phyloP scores from a whole-genome alignment of 2,329 filamentous ascomycete genomes.

The Pseudogymnoascus sp. region DNA sequence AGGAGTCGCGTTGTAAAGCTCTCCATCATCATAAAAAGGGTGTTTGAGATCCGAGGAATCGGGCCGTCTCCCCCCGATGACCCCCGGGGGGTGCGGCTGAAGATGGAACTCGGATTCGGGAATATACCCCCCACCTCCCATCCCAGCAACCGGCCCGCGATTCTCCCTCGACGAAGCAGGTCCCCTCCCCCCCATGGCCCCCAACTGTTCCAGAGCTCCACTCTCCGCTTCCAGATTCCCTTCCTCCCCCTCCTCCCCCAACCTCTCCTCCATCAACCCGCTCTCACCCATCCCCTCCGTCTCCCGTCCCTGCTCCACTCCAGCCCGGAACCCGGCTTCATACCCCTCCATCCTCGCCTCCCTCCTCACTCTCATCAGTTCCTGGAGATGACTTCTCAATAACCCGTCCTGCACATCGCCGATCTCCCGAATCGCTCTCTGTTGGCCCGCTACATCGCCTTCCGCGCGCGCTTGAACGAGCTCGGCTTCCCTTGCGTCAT shows the following conservation, averaged over 20 bases:
- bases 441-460: background rate
- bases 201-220: too few relatives aligned
- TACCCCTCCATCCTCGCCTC: background rate
- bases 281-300: background rate
- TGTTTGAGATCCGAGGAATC: background rate
- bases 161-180: background rate
- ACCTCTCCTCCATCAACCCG: background rate
- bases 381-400: background rate
- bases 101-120: background rate
- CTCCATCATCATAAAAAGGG: background rate
- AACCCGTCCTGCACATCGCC: background rate
- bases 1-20: background rate
- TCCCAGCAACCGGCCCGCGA: background rate
- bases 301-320: background rate
- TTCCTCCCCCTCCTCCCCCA: background rate
- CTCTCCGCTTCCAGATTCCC: background rate
- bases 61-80: fast-evolving
- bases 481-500: background rate
- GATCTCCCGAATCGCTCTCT: background rate
- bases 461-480: background rate
- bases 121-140: background rate
- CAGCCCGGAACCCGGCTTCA: background rate
- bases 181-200: too few relatives aligned
- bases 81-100: background rate
- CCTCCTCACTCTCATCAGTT: background rate